A percentile compares a stretch with the other conserved stretches of the same genome.
Conservation (phyloP, 208 protist genomes). For the Crithidia fasciculata region DNA sequence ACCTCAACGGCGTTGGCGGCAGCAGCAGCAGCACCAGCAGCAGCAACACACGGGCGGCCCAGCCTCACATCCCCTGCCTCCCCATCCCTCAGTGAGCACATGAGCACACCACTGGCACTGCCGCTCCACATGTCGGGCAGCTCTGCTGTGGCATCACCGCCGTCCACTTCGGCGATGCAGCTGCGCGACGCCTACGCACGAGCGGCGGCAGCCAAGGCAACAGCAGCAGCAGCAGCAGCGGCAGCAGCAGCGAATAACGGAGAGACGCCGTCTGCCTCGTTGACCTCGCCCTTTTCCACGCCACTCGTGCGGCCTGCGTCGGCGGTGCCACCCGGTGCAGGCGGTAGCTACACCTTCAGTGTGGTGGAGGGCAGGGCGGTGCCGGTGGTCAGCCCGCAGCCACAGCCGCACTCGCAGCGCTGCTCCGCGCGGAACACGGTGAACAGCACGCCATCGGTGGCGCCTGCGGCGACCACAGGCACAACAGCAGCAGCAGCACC, state of each 20-base stretch:
- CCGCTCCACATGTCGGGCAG: neutral
- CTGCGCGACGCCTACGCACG: constrained; percentile 37
- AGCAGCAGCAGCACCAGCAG: too few relatives aligned
- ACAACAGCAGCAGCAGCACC: neutral
- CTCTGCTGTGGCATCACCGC: neutral
- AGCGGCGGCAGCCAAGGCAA: constrained; percentile 18
- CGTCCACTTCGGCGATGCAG: constrained; percentile 13
- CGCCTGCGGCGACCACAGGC: too few relatives aligned
- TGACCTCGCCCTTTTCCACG: constrained; percentile 12
- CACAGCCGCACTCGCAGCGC: constrained; percentile 3
- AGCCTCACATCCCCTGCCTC: constrained; percentile 1
- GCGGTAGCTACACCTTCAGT: neutral
- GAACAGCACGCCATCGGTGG: neutral
- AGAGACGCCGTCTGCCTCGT: neutral
- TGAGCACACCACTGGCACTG: neutral
- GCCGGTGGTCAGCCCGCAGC: neutral
- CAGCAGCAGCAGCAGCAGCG: constrained; percentile 5
- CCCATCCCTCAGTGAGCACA: constrained; percentile 3
- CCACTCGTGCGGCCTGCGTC: constrained; percentile 5
- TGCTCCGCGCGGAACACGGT: neutral
- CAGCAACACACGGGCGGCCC: neutral
- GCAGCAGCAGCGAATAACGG: constrained; percentile 7
- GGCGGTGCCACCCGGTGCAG: neutral
- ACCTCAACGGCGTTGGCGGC: neutral
- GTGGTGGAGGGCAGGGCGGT: neutral